Base-by-base conservation (phyloP, 495 filamentous ascomycete genomes). In the Penicillium steckii region DNA sequence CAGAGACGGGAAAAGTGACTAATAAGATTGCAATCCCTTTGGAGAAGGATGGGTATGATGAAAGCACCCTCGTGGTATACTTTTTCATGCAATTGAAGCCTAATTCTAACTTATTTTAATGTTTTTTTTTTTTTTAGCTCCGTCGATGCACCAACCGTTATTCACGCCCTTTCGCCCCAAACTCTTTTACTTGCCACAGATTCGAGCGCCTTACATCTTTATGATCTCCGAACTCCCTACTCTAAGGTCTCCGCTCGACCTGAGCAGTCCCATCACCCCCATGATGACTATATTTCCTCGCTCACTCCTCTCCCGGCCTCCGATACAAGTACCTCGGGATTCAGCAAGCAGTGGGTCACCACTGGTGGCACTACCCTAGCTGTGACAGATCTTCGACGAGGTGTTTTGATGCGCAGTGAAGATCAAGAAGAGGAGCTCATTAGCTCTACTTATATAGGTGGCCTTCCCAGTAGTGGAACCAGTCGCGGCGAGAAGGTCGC, bases 401-500 rank as follows among this genome's bases (percentile, higher is more conserved):
- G 90, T 4, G 88, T 95, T 1, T 68, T 97, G 9, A 85, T 91
- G 17, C 84, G 84, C 45, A 95, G 89, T 55, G 94, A 96, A 63
- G 89, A 96, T 61, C 91, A 97, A 61, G 94, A 91, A 55, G 94
- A 96, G 50, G 94, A 97, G 67, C 67, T 97, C 49, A 79, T 96
- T 12, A 88, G 86, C 65, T 88, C 87, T 1, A 73, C 81, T 6
- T 87, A 88, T 65, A 85, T 96, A 19, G 76, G 78, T 6, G 81
- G 85, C 2, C 76, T 92, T 26, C 73, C 82, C 2, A 80, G 82
- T 30, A 75, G 81, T 17, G 84, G 86, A 46, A 75, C 70, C 21
- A 80, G 72, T 49, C 83, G 84, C 21, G 88, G 87, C 2, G 80
- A 87, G 57, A 90, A 95, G 59, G 74, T 95, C 1, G 68, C 91